Percentiles rank a stretch among this genome's conserved stretches.
These are phyloP conservation scores for Beauveria sp. DNA, from an alignment of 2,329 filamentous ascomycete species.

Conservation along the genomic window DNA sequence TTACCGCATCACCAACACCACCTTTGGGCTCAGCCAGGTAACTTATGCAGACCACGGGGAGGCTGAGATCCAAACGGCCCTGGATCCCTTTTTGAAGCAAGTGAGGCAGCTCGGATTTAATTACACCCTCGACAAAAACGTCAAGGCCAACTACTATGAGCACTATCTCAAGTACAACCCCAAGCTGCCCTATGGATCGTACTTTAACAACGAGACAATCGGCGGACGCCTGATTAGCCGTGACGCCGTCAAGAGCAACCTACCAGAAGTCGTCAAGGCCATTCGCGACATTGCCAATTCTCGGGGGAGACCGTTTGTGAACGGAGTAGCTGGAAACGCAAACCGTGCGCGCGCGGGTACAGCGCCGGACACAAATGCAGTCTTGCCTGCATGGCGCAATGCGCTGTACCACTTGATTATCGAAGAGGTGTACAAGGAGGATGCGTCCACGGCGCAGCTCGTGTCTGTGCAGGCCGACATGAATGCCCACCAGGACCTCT, in stretches of 20 bases:
- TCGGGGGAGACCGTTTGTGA: neutral
- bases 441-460: neutral
- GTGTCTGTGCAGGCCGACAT: neutral
- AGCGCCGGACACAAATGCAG: neutral
- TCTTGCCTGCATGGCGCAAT: neutral
- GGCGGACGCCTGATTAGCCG: constrained; percentile 37
- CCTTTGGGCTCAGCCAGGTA: neutral
- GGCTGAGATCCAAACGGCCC: neutral
- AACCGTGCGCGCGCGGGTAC: neutral
- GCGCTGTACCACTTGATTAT: constrained; percentile 1
- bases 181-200: neutral
- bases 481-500: constrained; percentile 2
- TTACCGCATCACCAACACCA: neutral
- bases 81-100: neutral
- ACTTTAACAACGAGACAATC: constrained; percentile 27
- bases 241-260: constrained; percentile 18
- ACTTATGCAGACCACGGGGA: neutral
- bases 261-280: neutral
- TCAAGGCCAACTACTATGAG: constrained; percentile 35
- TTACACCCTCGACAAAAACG: constrained; percentile 25
- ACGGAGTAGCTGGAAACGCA: neutral
- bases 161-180: constrained; percentile 14
- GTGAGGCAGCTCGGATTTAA: neutral
- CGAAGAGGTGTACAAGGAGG: neutral
- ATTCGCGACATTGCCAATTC: constrained; percentile 20